phyloP scores from a whole-genome alignment of 2,329 filamentous ascomycete species.

The Fusarium ramigenum region DNA sequence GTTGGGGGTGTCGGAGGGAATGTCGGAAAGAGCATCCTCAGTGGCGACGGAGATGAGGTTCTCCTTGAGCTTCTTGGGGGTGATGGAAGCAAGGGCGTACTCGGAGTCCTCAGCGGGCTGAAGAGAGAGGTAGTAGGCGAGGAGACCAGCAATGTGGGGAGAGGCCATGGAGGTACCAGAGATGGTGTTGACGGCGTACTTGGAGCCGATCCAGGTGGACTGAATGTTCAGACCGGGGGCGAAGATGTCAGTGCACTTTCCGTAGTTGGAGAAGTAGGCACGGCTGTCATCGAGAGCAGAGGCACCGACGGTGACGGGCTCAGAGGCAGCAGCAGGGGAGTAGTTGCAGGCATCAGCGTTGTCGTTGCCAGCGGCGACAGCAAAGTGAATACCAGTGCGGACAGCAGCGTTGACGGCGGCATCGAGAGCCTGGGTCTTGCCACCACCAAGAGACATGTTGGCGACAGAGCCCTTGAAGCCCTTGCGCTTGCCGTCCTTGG shows the following conservation, averaged over 20 bases:
- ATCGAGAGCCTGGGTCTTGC: slow-evolving; percentile 93
- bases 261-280: slow-evolving; percentile 99
- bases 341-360: slow-evolving; percentile 99
- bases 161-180: slow-evolving; percentile 99
- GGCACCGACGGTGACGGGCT: slow-evolving; percentile 95
- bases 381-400: slow-evolving; percentile 91
- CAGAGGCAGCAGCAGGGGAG: slow-evolving; percentile 90
- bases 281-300: slow-evolving; percentile 93
- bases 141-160: slow-evolving; percentile 93
- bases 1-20: slow-evolving; percentile 89
- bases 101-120: slow-evolving; percentile 91
- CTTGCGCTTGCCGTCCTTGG: slow-evolving; percentile 90
- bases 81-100: slow-evolving; percentile 88
- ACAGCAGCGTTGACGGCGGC: slow-evolving; percentile 94
- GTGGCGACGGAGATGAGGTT: slow-evolving; percentile 87
- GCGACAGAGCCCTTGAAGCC: slow-evolving; percentile 98
- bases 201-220: slow-evolving; percentile 98
- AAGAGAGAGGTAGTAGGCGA: slow-evolving; percentile 97
- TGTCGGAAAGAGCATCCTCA: slow-evolving; percentile 77
- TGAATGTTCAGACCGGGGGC: slow-evolving; percentile 95
- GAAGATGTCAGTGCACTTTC: slow-evolving; percentile 99
- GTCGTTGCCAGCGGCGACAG: slow-evolving; percentile 97
- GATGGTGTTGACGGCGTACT: slow-evolving; percentile 97
- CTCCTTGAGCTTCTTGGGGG: slow-evolving; percentile 92
- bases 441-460: slow-evolving; percentile 99